A percentile compares a stretch with the other conserved stretches of the same genome.
phyloP scores from a whole-genome alignment of 1,139 yeast species.

The Suhomyces anneliseae region DNA sequence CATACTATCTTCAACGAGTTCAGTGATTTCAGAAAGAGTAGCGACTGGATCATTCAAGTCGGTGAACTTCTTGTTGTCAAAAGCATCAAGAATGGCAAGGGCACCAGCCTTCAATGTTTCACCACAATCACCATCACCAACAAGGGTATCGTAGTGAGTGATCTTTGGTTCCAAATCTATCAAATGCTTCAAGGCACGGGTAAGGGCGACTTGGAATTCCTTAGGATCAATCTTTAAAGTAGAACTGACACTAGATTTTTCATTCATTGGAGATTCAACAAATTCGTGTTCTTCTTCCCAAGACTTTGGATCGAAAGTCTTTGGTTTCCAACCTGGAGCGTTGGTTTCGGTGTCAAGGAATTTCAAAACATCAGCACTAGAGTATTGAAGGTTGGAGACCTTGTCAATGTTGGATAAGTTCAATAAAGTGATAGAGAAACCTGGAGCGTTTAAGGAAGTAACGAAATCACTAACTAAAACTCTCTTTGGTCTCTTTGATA shows the following conservation, averaged over 20 bases:
- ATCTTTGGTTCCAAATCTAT: constrained; percentile 71
- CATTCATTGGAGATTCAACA: constrained; percentile 35
- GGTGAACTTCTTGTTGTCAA: constrained; percentile 30
- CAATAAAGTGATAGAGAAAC: constrained; percentile 77
- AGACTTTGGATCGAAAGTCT: constrained; percentile 22
- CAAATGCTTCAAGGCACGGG: constrained; percentile 50
- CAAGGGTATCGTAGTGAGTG: constrained; percentile 81
- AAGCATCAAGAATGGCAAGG: constrained; percentile 59
- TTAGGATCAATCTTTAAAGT: constrained; percentile 43
- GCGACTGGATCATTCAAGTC: constrained; percentile 53
- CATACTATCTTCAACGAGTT: constrained; percentile 80
- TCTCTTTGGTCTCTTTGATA: constrained; percentile 57
- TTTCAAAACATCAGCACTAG: constrained; percentile 34
- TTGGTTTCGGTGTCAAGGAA: constrained; percentile 68
- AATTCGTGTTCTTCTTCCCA: constrained; percentile 26
- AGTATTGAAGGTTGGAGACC: constrained; percentile 34
- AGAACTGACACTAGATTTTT: constrained; percentile 26
- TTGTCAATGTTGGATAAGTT: constrained; percentile 51
- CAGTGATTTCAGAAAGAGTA: constrained; percentile 54
- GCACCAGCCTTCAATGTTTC: constrained; percentile 86
- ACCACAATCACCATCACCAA: constrained; percentile 98
- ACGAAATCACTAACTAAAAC: constrained; percentile 73
- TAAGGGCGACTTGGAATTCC: constrained; percentile 38
- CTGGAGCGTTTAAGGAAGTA: constrained; percentile 89
- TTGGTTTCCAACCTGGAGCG: constrained; percentile 81